These are phyloP conservation scores for Phaeoacremonium minimum DNA, from an alignment of 2,329 filamentous ascomycete species.

Conservation along the genomic window DNA sequence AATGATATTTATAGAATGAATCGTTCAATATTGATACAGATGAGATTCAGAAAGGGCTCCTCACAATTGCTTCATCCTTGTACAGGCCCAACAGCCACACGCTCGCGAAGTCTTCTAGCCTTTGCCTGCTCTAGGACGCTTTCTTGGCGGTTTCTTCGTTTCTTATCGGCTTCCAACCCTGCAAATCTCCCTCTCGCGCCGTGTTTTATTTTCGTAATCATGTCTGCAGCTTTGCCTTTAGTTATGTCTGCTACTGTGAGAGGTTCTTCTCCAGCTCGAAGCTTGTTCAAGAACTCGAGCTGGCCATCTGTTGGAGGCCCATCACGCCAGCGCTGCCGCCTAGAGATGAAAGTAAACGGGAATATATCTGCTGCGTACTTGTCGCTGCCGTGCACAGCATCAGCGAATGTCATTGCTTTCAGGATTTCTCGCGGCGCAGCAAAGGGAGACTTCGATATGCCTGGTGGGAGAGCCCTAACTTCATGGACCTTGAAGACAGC, in stretches of 20 bases:
- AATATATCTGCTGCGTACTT: constrained; percentile 69
- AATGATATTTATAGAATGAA: too few relatives aligned
- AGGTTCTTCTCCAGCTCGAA: constrained; percentile 46
- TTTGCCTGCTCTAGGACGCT: constrained; percentile 30
- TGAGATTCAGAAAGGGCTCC: too few relatives aligned
- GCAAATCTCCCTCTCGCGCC: constrained; percentile 66
- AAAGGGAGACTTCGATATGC: constrained; percentile 52
- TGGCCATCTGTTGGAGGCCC: constrained; percentile 61
- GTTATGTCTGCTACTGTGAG: constrained; percentile 56
- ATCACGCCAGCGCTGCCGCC: constrained; percentile 66
- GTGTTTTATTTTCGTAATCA: constrained; percentile 89
- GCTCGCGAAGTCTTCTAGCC: constrained; percentile 39
- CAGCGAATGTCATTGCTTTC: constrained; percentile 59
- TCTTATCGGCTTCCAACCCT: constrained; percentile 46
- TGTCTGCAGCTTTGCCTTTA: constrained; percentile 79
- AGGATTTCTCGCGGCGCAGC: constrained; percentile 67
- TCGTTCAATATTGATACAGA: too few relatives aligned
- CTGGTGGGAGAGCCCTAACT: constrained; percentile 39
- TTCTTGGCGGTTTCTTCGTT: constrained; percentile 34
- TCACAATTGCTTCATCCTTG: constrained; percentile 12
- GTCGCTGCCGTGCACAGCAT: constrained; percentile 81
- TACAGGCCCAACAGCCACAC: constrained; percentile 53
- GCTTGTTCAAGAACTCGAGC: constrained; percentile 65
- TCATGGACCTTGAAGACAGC: constrained; percentile 39
- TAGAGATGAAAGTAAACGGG: constrained; percentile 61